Evolutionary conservation across 2,329 filamentous ascomycete genomes (phyloP).

Genomic region (Trichoderma gracile): DNA sequence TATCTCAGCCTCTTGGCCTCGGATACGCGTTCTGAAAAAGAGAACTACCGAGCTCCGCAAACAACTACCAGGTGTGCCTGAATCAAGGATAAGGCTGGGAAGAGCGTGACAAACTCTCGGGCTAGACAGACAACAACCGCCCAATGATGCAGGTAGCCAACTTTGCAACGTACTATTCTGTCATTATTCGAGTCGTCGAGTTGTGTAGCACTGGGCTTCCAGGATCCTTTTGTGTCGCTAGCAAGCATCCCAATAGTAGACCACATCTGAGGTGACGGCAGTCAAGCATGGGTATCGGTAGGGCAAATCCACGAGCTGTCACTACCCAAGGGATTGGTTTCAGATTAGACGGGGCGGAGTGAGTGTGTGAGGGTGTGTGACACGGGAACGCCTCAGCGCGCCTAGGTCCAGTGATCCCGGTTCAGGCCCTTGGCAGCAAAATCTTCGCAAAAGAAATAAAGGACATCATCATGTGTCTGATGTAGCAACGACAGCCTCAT

Average conservation of each 20-base stretch:
- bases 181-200: not conserved
- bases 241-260: not conserved
- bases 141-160: not conserved
- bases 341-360: not conserved
- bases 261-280: not conserved
- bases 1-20: not conserved
- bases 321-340: conserved; percentile 3
- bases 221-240: not conserved
- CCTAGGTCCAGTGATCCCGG: not conserved
- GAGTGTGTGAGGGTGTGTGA: not conserved
- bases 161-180: not conserved
- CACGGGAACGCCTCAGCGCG: not conserved
- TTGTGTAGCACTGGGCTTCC: not conserved
- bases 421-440: too few relatives aligned
- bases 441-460: too few relatives aligned
- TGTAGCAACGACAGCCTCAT: too few relatives aligned
- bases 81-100: not conserved
- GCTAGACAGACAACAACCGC: not conserved
- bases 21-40: too few relatives aligned
- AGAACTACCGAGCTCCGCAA: not conserved
- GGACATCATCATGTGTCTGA: too few relatives aligned
- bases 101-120: not conserved
- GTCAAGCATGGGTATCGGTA: not conserved
- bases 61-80: not conserved
- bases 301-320: not conserved